phyloP scores from a whole-genome alignment of 1,139 yeast species.

The Sugiyamaella neomexicana region DNA sequence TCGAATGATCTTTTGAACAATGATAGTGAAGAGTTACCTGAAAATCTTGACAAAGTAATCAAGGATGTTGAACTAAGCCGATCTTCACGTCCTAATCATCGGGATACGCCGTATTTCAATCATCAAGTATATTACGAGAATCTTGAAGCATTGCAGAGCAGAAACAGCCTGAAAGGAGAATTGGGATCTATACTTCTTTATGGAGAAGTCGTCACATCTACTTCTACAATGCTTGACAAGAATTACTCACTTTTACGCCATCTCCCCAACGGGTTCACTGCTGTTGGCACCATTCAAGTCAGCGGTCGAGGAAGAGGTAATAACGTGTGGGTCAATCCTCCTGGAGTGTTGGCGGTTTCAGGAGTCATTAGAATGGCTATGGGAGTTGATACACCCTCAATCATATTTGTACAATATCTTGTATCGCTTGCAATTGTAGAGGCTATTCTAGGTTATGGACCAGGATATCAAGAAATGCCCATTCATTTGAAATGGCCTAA shows the following conservation, averaged over 20 bases:
- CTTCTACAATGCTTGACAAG: slow-evolving; percentile 73
- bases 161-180: slow-evolving; percentile 32
- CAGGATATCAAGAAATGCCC: slow-evolving; percentile 73
- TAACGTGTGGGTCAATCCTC: slow-evolving; percentile 92
- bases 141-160: slow-evolving; percentile 44
- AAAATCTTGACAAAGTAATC: slow-evolving; percentile 55
- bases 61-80: slow-evolving; percentile 55
- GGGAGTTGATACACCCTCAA: slow-evolving; percentile 29
- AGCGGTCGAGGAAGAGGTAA: slow-evolving; percentile 95
- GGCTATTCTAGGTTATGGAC: slow-evolving; percentile 65
- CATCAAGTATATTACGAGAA: slow-evolving; percentile 54
- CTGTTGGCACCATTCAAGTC: slow-evolving; percentile 81
- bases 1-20: neutral
- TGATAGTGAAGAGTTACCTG: slow-evolving; percentile 34
- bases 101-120: slow-evolving; percentile 69
- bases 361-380: slow-evolving; percentile 63
- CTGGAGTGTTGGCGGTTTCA: slow-evolving; percentile 86
- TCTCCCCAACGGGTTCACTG: slow-evolving; percentile 69
- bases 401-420: slow-evolving; percentile 84
- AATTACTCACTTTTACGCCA: slow-evolving; percentile 59
- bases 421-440: slow-evolving; percentile 81
- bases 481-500: slow-evolving; percentile 95
- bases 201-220: slow-evolving; percentile 89
- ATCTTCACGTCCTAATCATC: slow-evolving; percentile 46
- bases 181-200: slow-evolving; percentile 69